These are phyloP conservation scores for Plasmodium cynomolgi DNA, from an alignment of 169 alveolate species.

Conservation along the genomic window DNA sequence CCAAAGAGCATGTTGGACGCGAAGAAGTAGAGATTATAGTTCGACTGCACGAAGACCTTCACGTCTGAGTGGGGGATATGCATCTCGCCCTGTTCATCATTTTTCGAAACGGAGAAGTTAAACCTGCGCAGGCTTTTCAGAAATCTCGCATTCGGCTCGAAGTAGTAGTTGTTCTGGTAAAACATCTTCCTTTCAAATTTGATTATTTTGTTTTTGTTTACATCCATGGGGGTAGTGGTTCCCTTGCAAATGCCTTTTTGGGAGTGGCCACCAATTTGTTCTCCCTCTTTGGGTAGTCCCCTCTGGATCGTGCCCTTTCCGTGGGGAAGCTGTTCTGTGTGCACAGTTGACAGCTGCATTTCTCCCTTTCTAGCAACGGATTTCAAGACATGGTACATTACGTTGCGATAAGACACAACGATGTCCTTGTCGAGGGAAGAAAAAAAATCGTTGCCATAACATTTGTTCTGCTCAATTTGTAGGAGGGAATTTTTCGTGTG, in stretches of 20 bases:
- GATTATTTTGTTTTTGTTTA: constrained; percentile 31
- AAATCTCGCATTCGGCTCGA: constrained; percentile 20
- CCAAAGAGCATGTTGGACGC: constrained; percentile 62
- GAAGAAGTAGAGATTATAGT: constrained; percentile 54
- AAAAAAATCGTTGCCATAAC: constrained; percentile 14
- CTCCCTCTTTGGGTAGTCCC: background rate
- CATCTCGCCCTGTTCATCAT: constrained; percentile 13
- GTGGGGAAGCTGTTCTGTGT: background rate
- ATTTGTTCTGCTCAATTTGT: constrained; percentile 6
- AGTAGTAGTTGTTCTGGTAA: constrained; percentile 32
- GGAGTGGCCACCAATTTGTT: background rate
- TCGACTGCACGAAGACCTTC: constrained; percentile 36
- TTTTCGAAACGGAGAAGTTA: constrained; percentile 50
- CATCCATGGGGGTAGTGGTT: background rate
- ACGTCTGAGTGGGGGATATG: constrained; percentile 42
- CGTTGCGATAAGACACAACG: background rate
- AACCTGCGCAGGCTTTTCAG: constrained; percentile 28
- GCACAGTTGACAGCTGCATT: background rate
- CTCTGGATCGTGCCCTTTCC: background rate
- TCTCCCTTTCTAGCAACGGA: background rate
- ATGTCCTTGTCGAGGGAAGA: background rate
- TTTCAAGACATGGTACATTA: background rate
- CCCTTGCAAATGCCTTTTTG: background rate
- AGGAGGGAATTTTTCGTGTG: constrained; percentile 15
- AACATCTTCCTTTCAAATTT: constrained; percentile 23